phyloP scores from a whole-genome alignment of 495 filamentous ascomycete genomes.

The Penicillium cosmopolitanum region DNA sequence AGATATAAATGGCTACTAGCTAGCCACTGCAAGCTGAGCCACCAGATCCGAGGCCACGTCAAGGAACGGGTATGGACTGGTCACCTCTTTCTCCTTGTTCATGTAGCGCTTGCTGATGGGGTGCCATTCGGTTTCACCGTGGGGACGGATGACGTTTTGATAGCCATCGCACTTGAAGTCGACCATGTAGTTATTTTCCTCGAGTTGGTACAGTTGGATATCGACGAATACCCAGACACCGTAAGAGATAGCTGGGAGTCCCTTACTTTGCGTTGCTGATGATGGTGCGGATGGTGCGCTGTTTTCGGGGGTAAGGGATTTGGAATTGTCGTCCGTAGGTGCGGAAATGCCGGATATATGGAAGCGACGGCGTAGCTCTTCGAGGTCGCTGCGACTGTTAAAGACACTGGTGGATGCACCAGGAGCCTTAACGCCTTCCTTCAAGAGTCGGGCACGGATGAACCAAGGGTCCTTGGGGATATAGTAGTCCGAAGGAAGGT shows the following conservation, averaged over 20 bases:
- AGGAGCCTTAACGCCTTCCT: conserved; percentile 66
- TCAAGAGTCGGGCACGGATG: conserved; percentile 84
- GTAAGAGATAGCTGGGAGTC: conserved; percentile 41
- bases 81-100: conserved; percentile 59
- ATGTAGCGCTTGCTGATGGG: conserved; percentile 52
- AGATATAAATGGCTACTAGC: conserved; percentile 23
- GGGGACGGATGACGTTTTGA: conserved; percentile 69
- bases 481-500: conserved; percentile 63
- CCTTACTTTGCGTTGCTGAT: conserved; percentile 42
- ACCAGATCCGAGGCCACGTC: conserved; percentile 59
- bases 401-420: conserved; percentile 55
- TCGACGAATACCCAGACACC: conserved; percentile 80
- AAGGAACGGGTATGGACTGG: conserved; percentile 59
- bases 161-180: conserved; percentile 99
- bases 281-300: conserved; percentile 42
- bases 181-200: conserved; percentile 90
- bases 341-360: conserved; percentile 47
- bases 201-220: conserved; percentile 95
- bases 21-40: conserved; percentile 55
- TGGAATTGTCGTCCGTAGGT: conserved; percentile 39
- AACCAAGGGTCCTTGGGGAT: conserved; percentile 95
- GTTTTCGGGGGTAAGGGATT: conserved; percentile 31
- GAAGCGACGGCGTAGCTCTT: conserved; percentile 51
- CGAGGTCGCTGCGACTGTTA: conserved; percentile 62
- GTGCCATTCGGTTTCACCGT: conserved; percentile 48